A percentile compares a stretch with the other conserved stretches of the same genome.
Evolutionary conservation across 495 filamentous ascomycete genomes (phyloP).

Genomic region (Endocarpon pusillum): DNA sequence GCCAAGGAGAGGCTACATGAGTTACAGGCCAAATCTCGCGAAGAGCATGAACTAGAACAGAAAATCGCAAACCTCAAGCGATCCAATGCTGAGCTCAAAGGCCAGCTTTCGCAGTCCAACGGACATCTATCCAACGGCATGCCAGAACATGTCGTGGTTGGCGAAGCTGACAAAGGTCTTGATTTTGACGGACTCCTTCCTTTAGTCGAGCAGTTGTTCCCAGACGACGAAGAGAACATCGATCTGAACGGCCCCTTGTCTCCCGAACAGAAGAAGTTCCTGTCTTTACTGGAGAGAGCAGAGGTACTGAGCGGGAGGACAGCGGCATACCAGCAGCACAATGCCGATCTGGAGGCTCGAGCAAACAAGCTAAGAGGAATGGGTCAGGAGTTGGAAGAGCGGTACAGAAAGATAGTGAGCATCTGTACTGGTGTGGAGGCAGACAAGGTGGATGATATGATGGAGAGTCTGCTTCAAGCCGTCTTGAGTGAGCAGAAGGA

Average conservation of each 20-base stretch:
- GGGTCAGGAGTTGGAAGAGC: slow-evolving; percentile 47
- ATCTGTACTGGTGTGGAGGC: slow-evolving; percentile 51
- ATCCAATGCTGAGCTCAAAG: slow-evolving; percentile 32
- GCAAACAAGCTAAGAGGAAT: slow-evolving; percentile 37
- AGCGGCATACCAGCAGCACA: slow-evolving; percentile 31
- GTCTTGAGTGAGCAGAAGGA: slow-evolving; percentile 58
- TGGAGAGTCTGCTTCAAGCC: slow-evolving; percentile 45
- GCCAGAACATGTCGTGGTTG: slow-evolving; percentile 19
- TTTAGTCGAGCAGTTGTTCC: slow-evolving; percentile 10
- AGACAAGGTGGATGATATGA: slow-evolving; percentile 41
- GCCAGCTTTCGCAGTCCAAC: slow-evolving; percentile 17
- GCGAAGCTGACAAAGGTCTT: slow-evolving; percentile 37
- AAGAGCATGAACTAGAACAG: slow-evolving; percentile 39
- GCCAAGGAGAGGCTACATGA: slow-evolving; percentile 52
- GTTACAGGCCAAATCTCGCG: slow-evolving; percentile 41
- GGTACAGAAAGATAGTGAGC: slow-evolving; percentile 52
- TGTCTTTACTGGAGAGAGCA: slow-evolving; percentile 15
- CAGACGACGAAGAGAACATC: slow-evolving; percentile 9
- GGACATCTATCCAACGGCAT: slow-evolving; percentile 17
- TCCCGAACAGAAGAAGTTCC: slow-evolving; percentile 9
- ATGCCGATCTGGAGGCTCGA: slow-evolving; percentile 21
- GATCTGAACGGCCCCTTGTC: slow-evolving; percentile 5
- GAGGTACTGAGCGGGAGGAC: slow-evolving; percentile 18
- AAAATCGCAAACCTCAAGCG: slow-evolving; percentile 42
- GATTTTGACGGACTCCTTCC: slow-evolving; percentile 24